Base-by-base conservation (phyloP, 2,329 filamentous ascomycete species). In the Verticillium nonalfalfae region DNA sequence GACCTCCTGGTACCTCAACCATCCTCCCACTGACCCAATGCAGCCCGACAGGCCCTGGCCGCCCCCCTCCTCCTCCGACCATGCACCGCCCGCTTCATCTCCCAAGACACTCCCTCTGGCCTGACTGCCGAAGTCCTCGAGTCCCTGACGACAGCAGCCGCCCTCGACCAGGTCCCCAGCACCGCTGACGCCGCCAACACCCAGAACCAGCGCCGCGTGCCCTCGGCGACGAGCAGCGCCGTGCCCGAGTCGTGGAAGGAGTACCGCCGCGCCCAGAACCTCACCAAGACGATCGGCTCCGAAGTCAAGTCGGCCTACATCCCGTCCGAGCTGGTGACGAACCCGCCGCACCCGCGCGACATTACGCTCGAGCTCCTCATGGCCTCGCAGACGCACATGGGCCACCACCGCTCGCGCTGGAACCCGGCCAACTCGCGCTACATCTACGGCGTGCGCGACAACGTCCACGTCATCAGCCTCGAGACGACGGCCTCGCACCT, bases 371-470 rank as follows among this genome's bases (percentile, higher is more conserved):
- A 97, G 79, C 84, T 97, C 64, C 85, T 99, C 65, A 88, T 97
- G 81, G 91, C 93, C 56, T 87, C 89, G 36, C 92, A 96, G 77
- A 86, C 87, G 60, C 93, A 97, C 77, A 87, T 98, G 75, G 95
- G 95, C 65, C 95, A 99, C 78, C 85, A 90, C 70, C 94, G 90
- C 0, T 91, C 91, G 64, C 83, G 93, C 58, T 99, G 95, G 95
- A 96, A 99, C 77, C 93, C 95, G 11, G 88, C 87, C 59, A 99
- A 98, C 78, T 89, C 93, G 66, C 86, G 90, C 67, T 98, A 98
- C 78, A 98, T 99, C 73, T 93, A 91, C 73, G 95, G 95, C 68
- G 85, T 96, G 64, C 85, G 95, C 55, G 85, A 95, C 67, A 92
- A 90, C 15, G 88, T 96, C 64, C 94, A 97, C 77, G 93, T 99